phyloP scores from a whole-genome alignment of 2,329 filamentous ascomycete species.

The Calycina marina region DNA sequence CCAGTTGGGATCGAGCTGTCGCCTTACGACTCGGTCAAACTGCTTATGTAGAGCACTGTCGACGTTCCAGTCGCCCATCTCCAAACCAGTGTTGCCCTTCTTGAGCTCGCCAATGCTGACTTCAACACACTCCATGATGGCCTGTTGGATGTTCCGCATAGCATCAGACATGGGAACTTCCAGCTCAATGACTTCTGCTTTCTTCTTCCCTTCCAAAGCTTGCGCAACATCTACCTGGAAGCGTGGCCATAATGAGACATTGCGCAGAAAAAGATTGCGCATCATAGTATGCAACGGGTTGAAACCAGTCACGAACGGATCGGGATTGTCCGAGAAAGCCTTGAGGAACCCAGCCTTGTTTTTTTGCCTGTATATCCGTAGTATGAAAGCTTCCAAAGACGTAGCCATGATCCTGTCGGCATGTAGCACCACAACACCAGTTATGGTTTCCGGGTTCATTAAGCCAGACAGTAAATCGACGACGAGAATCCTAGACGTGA shows the following conservation, averaged over 20 bases:
- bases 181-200: slow-evolving; percentile 92
- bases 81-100: slow-evolving; percentile 75
- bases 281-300: slow-evolving; percentile 80
- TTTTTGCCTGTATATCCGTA: slow-evolving; percentile 84
- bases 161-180: slow-evolving; percentile 91
- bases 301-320: slow-evolving; percentile 80
- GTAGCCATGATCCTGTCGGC: slow-evolving; percentile 78
- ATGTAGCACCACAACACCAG: slow-evolving; percentile 75
- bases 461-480: slow-evolving; percentile 82
- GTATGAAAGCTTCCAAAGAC: slow-evolving; percentile 85
- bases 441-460: slow-evolving; percentile 70
- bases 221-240: slow-evolving; percentile 86
- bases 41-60: slow-evolving; percentile 86
- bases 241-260: slow-evolving; percentile 79
- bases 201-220: slow-evolving; percentile 78
- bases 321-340: slow-evolving; percentile 86
- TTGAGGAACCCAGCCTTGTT: slow-evolving; percentile 92
- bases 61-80: slow-evolving; percentile 94
- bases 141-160: slow-evolving; percentile 88
- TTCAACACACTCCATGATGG: slow-evolving; percentile 91
- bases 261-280: slow-evolving; percentile 80
- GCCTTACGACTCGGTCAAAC: slow-evolving; percentile 76
- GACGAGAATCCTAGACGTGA: slow-evolving; percentile 88
- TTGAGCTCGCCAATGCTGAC: slow-evolving; percentile 87
- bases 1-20: slow-evolving; percentile 93